These are phyloP conservation scores for Chaetomium sp. DNA, from an alignment of 2,329 filamentous ascomycete genomes.

Conservation along the genomic window DNA sequence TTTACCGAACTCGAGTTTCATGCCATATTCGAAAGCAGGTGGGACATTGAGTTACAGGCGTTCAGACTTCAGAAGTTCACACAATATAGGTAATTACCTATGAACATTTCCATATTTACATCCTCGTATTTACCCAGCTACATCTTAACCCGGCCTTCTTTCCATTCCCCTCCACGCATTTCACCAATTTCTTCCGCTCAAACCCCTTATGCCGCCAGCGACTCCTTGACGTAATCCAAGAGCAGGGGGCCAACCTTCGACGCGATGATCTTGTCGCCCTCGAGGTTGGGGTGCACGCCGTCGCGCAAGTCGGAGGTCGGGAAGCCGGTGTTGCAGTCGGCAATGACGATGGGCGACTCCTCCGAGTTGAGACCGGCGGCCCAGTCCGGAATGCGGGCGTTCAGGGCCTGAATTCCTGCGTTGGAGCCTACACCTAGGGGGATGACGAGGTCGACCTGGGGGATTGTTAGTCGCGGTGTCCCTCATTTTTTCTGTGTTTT, in stretches of 20 bases:
- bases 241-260: conserved; percentile 28
- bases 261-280: conserved; percentile 32
- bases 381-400: conserved; percentile 35
- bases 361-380: conserved; percentile 30
- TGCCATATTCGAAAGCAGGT: too few relatives aligned
- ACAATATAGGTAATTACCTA: too few relatives aligned
- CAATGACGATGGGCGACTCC: conserved; percentile 35
- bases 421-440: conserved; percentile 29
- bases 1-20: too few relatives aligned
- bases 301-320: conserved; percentile 30
- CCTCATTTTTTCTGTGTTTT: too few relatives aligned
- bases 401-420: conserved; percentile 27
- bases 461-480: not conserved
- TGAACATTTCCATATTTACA: too few relatives aligned
- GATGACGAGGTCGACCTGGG: conserved; percentile 35
- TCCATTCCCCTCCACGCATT: not conserved
- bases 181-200: not conserved
- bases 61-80: too few relatives aligned
- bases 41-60: too few relatives aligned
- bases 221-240: conserved; percentile 29
- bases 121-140: too few relatives aligned
- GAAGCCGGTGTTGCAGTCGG: conserved; percentile 34
- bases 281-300: conserved; percentile 35
- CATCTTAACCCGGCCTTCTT: too few relatives aligned
- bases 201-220: conserved; percentile 7